phyloP scores from a whole-genome alignment of 2,329 filamentous ascomycete species.

The Aspergillus fijiensis region DNA sequence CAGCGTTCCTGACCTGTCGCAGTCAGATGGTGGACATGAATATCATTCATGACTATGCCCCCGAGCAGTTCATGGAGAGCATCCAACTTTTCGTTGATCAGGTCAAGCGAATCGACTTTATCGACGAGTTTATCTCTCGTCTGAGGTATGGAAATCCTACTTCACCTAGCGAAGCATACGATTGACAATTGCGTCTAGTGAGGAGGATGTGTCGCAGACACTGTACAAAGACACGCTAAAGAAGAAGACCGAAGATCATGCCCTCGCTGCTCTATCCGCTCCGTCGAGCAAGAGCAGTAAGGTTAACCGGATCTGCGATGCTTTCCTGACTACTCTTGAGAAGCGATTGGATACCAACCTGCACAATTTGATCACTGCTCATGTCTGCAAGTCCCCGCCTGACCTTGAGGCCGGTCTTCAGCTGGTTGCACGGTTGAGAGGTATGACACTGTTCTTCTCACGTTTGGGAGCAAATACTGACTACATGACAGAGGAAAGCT shows the following conservation, averaged over 20 bases:
- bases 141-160: slow-evolving; percentile 58
- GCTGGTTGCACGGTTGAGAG: slow-evolving; percentile 71
- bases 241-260: slow-evolving; percentile 31
- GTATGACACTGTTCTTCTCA: slow-evolving; percentile 29
- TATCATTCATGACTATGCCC: slow-evolving; percentile 90
- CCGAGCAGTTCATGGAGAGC: slow-evolving; percentile 76
- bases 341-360: slow-evolving; percentile 64
- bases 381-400: slow-evolving; percentile 90
- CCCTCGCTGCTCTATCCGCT: slow-evolving; percentile 25
- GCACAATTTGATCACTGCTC: slow-evolving; percentile 90
- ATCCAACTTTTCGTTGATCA: slow-evolving; percentile 79
- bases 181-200: slow-evolving; percentile 40
- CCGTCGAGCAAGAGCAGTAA: slow-evolving; percentile 53
- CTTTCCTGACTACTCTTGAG: slow-evolving; percentile 69
- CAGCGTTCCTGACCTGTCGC: slow-evolving; percentile 82
- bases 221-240: slow-evolving; percentile 88
- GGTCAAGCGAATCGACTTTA: slow-evolving; percentile 73
- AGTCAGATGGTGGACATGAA: slow-evolving; percentile 98
- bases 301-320: slow-evolving; percentile 84
- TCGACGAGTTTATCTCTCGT: slow-evolving; percentile 89
- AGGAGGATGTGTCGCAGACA: slow-evolving; percentile 89
- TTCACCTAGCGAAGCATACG: not conserved
- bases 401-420: slow-evolving; percentile 81
- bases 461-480: slow-evolving; percentile 16
- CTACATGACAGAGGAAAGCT: slow-evolving; percentile 53